phyloP scores from a whole-genome alignment of 83 land plant species.

The Picea mariana region DNA sequence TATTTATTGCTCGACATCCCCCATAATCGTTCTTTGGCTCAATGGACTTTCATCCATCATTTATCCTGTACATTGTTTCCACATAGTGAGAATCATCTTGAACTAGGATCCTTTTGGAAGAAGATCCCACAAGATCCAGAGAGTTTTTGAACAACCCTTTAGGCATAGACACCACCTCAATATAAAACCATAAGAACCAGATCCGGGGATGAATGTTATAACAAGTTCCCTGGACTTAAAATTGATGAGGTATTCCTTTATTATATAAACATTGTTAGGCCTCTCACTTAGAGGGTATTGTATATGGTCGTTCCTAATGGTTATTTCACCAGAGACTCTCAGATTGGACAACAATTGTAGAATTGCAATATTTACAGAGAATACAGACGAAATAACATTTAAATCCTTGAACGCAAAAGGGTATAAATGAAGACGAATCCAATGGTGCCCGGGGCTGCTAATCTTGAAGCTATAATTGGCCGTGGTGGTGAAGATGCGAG shows the following conservation, averaged over 20 bases:
- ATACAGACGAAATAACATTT: no score
- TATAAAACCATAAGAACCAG: conserved; percentile 65
- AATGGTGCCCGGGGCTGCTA: conserved; percentile 36
- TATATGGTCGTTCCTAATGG: no score
- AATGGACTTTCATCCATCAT: conserved; percentile 53
- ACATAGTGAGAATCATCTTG: conserved; percentile 46
- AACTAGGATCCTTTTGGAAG: conserved; percentile 21
- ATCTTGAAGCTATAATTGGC: conserved; percentile 52
- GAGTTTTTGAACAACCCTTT: conserved; percentile 16
- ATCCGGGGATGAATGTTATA: conserved; percentile 34
- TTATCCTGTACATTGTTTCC: conserved; percentile 50
- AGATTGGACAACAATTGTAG: not conserved
- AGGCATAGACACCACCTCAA: conserved; percentile 56
- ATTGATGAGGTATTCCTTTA: no score
- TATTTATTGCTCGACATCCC: conserved; percentile 38
- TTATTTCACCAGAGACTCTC: not conserved
- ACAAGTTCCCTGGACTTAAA: conserved; percentile 19
- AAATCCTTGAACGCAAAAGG: no score
- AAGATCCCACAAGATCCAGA: not conserved
- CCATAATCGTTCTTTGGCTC: conserved; percentile 45
- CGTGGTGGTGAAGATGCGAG: conserved; percentile 43
- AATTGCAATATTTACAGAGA: no score
- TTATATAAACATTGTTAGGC: no score
- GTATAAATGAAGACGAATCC: no score
- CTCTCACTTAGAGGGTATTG: no score